Evolutionary conservation across 2,329 filamentous ascomycete genomes (phyloP), one percentile per base, ranked within the genome.

Genomic region (Arthroderma sp.): DNA sequence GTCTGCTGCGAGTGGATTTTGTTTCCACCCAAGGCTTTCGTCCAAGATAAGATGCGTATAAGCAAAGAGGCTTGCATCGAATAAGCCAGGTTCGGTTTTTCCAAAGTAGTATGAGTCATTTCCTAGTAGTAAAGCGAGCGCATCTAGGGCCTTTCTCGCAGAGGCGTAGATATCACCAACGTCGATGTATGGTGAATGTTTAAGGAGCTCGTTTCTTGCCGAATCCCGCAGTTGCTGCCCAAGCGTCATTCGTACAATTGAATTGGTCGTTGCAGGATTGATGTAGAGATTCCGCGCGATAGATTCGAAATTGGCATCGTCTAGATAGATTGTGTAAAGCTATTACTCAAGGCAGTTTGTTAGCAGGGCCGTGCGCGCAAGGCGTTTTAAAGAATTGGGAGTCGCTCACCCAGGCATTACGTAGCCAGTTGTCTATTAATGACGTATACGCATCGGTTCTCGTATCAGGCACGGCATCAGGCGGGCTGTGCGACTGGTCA

Each of bases 61-160:
- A 3, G 86, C 80, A 65, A 95, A 96, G 2, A 96, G 77, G 44
- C 78, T 79, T 5, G 89, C 88, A 64, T 98, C 91, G 54, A 96
- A 89, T 27, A 89, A 58, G 0, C 80, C 78, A 0, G 89, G 85
- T 10, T 62, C 59, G 29, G 61, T 42, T 61, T 58, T 4, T 67
- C 72, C 41, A 55, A 81, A 82, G 60, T 83, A 84, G 69, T 78
- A 81, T 11, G 65, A 55, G 33, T 77, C 62, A 1, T 72, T 61
- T 1, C 71, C 77, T 6, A 85, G 65, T 6, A 82, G 55, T 15
- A 62, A 68, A 2, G 77, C 75, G 6, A 85, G 62, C 1, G 81
- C 77, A 34, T 70, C 66, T 47, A 83, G 77, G 1, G 81, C 81
- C 43, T 75, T 72, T 27, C 69, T 70, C 2, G 79, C 79, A 50